Base-by-base conservation (phyloP, 352 stramenopile species). In the Peronospora farinosa region DNA sequence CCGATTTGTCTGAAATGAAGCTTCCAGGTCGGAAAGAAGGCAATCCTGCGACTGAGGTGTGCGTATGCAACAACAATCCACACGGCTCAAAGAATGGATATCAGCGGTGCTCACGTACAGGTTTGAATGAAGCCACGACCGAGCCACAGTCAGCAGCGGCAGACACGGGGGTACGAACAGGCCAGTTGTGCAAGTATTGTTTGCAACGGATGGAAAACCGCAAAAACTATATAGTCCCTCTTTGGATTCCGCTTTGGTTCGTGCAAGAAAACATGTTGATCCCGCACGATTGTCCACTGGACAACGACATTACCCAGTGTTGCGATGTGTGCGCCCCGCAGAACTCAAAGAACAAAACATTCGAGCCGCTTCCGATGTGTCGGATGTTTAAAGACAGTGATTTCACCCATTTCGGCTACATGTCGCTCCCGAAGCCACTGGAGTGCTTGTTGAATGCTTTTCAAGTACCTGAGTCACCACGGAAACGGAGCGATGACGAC, bases 211-310 rank as follows among this genome's bases (percentile, higher is more conserved):
- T 77, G 40, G 62, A 79, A 47, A 69, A 74, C 23, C 63, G 79
- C 9, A 84, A 86, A 45, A 83, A 80, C 21, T 88, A 88, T 45
- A 68, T 83, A 2, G 71, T 90, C 7, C 79, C 79, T 21, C 62
- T 90, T 13, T 90, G 79, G 79, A 90, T 88, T 37, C 79, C 79
- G 25, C 58, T 90, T n/a, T 88, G 76, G 42, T 90, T 90, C 40
- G 79, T 90, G 16, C 74, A 90, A 51, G 79, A 90, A 44, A 59
- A 73, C n/a, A 88, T 88, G 79, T 71, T 88, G 53, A 60, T 78
- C 10, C 59, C 74, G 9, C 79, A 90, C 60, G 57, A 68, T 36
- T 90, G 79, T 55, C 74, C 76, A 2, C 52, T 88, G 2, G 72
- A 86, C 45, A 63, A 76, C 30, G 79, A 86, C 33, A 86, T 90